Base-by-base conservation (phyloP, 1,139 yeast genomes). In the Yamadazyma buinensis region DNA sequence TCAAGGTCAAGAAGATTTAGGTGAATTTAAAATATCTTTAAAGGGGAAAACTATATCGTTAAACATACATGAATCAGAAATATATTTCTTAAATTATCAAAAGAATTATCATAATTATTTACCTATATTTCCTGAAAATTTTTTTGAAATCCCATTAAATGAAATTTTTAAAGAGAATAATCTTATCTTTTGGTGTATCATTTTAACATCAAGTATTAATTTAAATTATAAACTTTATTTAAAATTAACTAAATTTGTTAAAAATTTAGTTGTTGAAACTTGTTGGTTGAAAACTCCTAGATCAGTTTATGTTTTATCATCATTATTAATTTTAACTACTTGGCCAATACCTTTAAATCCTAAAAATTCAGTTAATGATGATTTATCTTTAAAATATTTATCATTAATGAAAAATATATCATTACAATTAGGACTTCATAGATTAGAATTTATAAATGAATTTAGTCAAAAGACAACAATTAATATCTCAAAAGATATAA, bases 211-310 rank as follows among this genome's bases (percentile, higher is more conserved):
- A 2, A 54, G 51, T 32, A 51, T 67, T 30, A 55, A 52, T 34
- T 42, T 50, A 25, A 44, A 51, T 5, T 34, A 54, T 13, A 33
- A 40, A 12, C 47, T 44, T 24, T 67, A 67, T 44, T 32, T 43
- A 23, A 40, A 35, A 8, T 51, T 69, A 29, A 43, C 61, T 2
- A 52, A 55, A 15, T 72, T 67, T 37, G 52, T 68, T 25, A 66
- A 65, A 38, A 46, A 58, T 15, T 54, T 67, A 43, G 72, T 68
- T 27, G 74, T 67, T 29, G 59, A 58, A 32, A 61, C 57, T 37
- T 67, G 74, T 48, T 69, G 75, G 75, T 52, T 64, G 35, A 55
- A 60, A 31, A 69, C 75, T 17, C 75, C 75, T 9, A 56, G 75
- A 42, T 64, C 71, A 17, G 61, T 68, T 13, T 67, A 64, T 41